Percentiles rank a stretch among this genome's conserved stretches.
Evolutionary conservation across 78 protist genomes (phyloP).

Genomic region (Dictyostelium citrinum): DNA sequence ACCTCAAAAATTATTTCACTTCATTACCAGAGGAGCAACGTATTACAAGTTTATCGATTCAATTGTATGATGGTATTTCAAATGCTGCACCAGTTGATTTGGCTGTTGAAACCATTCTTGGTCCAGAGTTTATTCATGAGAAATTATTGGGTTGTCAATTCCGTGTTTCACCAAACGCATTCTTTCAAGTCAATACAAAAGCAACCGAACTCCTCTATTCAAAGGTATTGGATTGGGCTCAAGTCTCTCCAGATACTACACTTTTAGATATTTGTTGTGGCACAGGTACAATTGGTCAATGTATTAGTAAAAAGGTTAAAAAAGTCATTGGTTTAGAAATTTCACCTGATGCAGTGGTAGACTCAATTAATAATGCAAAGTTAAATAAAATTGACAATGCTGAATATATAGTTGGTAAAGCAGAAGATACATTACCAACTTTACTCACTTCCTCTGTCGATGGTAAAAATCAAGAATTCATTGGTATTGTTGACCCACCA

Average conservation of each 20-base stretch:
- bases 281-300: constrained; percentile 95
- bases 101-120: constrained; percentile 47
- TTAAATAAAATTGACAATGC: constrained; percentile 79
- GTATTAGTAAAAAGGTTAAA: constrained; percentile 57
- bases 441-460: background rate
- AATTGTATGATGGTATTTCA: constrained; percentile 43
- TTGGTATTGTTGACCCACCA: constrained; percentile 85
- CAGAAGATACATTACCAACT: constrained; percentile 77
- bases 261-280: constrained; percentile 96
- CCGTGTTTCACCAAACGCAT: constrained; percentile 68
- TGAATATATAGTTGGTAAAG: constrained; percentile 67
- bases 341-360: constrained; percentile 80
- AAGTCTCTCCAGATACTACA: background rate
- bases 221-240: constrained; percentile 68
- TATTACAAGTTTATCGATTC: constrained; percentile 4
- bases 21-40: background rate
- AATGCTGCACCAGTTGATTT: constrained; percentile 78
- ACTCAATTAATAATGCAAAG: constrained; percentile 87
- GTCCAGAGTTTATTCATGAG: constrained; percentile 66
- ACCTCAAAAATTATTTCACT: background rate
- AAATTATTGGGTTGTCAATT: constrained; percentile 61
- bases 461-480: background rate
- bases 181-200: constrained; percentile 90
- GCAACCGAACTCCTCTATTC: constrained; percentile 67
- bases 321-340: constrained; percentile 92